phyloP scores from a whole-genome alignment of 2,329 filamentous ascomycete genomes.

The Penicillium rolfsii region DNA sequence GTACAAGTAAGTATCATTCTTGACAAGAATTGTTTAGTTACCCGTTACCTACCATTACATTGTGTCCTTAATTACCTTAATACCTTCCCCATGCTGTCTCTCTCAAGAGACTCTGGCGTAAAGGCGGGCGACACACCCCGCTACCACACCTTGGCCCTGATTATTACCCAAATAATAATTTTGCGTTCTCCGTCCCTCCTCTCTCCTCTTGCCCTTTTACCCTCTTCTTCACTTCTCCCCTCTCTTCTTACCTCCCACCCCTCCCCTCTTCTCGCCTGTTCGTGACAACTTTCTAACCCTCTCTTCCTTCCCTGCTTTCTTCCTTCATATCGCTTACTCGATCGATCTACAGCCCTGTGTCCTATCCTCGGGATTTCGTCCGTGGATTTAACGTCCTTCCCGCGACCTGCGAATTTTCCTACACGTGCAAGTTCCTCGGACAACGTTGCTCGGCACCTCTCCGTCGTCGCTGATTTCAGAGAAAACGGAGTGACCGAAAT shows the following conservation, averaged over 20 bases:
- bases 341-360: neutral
- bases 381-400: conserved; percentile 25
- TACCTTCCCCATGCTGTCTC: neutral
- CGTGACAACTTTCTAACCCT: conserved; percentile 18
- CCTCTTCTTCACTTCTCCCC: conserved; percentile 27
- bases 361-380: conserved; percentile 15
- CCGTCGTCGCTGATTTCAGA: conserved; percentile 15
- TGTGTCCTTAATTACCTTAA: neutral
- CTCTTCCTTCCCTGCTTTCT: conserved; percentile 20
- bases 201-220: conserved; percentile 18
- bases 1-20: neutral
- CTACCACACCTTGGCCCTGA: conserved; percentile 31
- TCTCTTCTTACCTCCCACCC: conserved; percentile 28
- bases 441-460: conserved; percentile 27
- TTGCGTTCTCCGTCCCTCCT: conserved; percentile 27
- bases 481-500: conserved; percentile 14
- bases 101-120: neutral
- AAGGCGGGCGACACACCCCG: conserved; percentile 18
- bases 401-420: conserved; percentile 14
- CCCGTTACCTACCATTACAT: neutral
- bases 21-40: neutral
- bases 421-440: conserved; percentile 17
- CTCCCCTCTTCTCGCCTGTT: conserved; percentile 26
- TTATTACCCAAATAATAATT: conserved; percentile 34
- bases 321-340: neutral